Percentiles rank a stretch among this genome's conserved stretches.
phyloP scores from a whole-genome alignment of 2,329 filamentous ascomycete species.

The Leptographium flavum region DNA sequence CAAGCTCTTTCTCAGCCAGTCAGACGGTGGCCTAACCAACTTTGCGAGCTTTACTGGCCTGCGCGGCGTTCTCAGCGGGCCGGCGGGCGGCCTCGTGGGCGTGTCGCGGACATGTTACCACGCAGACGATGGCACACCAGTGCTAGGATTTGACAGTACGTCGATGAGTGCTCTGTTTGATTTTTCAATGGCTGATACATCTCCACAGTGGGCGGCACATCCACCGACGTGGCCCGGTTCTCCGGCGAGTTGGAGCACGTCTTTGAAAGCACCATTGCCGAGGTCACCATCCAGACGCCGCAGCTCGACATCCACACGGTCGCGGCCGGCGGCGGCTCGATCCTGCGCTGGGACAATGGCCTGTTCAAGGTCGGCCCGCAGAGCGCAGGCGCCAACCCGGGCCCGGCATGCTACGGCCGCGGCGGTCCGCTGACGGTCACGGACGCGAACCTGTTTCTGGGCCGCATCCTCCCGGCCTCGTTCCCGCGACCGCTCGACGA shows the following conservation, averaged over 20 bases:
- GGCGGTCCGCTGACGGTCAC: conserved; percentile 52
- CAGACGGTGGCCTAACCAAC: conserved; percentile 30
- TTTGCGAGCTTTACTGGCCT: conserved; percentile 12
- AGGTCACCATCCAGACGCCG: conserved; percentile 79
- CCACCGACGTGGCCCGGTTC: conserved; percentile 80
- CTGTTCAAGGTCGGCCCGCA: conserved; percentile 60
- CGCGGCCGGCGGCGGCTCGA: conserved; percentile 63
- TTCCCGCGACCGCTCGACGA: conserved; percentile 47
- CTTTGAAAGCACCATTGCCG: conserved; percentile 55
- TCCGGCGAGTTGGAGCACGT: conserved; percentile 52
- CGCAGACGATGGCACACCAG: conserved; percentile 46
- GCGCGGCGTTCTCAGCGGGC: conserved; percentile 53
- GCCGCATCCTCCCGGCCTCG: conserved; percentile 38
- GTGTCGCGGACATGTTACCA: conserved; percentile 61
- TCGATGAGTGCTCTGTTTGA: too few species aligned
- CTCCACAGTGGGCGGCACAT: conserved; percentile 71
- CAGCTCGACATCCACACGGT: conserved; percentile 92
- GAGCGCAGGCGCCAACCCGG: conserved; percentile 50
- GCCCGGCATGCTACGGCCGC: conserved; percentile 59
- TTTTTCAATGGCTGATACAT: conserved; percentile 27
- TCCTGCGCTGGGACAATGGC: conserved; percentile 53
- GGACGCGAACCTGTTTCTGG: conserved; percentile 51
- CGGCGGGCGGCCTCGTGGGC: conserved; percentile 57
- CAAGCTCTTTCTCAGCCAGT: conserved; percentile 61
- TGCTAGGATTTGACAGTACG: conserved; percentile 66